These are phyloP conservation scores for Cyclotella choctawhatcheeana DNA, from an alignment of 108 stramenopile species.

Conservation along the genomic window DNA sequence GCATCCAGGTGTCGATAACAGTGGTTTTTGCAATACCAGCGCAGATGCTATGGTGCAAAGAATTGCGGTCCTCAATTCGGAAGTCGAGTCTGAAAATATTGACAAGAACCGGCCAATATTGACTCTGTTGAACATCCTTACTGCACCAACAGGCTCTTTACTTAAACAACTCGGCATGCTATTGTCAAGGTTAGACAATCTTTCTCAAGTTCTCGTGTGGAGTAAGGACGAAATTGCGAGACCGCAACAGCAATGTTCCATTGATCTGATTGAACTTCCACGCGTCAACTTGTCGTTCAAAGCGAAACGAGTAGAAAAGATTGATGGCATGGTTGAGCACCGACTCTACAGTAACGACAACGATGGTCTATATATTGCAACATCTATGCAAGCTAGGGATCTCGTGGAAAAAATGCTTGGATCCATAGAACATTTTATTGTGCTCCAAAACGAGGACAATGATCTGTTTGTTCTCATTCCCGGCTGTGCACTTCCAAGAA, in stretches of 20 bases:
- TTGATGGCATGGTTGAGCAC: conserved; percentile 73
- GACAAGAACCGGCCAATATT: conserved; percentile 64
- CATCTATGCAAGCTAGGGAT: conserved; percentile 77
- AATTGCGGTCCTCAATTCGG: conserved; percentile 66
- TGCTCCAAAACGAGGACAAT: conserved; percentile 93
- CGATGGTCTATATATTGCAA: conserved; percentile 94
- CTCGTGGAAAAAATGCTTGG: conserved; percentile 86
- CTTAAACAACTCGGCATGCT: conserved; percentile 91
- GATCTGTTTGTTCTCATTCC: conserved; percentile 96
- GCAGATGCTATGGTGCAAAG: conserved; percentile 87
- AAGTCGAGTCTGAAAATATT: conserved; percentile 53
- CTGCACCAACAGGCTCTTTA: conserved; percentile 83
- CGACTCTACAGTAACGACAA: conserved; percentile 94
- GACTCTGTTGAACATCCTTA: conserved; percentile 90
- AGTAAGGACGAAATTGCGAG: conserved; percentile 71
- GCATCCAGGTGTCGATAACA: conserved; percentile 72
- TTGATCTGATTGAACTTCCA: conserved; percentile 95
- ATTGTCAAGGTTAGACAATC: conserved; percentile 92
- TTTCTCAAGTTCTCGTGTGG: conserved; percentile 96
- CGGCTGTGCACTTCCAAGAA: conserved; percentile 90
- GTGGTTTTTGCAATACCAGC: conserved; percentile 89
- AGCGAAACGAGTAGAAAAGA: conserved; percentile 68
- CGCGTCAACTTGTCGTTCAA: conserved; percentile 94
- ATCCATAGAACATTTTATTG: conserved; percentile 88
- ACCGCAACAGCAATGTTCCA: conserved; percentile 75